Conservation (phyloP, 2,329 filamentous ascomycete species). For the Nothophoma quercina region DNA sequence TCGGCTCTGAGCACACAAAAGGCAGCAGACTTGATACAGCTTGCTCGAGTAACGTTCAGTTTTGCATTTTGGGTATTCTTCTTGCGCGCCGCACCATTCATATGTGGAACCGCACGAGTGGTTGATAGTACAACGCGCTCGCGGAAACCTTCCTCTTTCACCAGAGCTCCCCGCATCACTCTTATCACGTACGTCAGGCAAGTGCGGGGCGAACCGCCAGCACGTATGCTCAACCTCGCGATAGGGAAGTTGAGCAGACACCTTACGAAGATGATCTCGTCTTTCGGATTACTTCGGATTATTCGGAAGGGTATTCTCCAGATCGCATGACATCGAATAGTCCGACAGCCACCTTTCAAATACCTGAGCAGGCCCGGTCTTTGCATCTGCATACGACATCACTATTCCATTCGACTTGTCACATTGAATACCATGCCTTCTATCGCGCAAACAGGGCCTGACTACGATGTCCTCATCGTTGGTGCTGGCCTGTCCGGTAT, state of each 20-base stretch:
- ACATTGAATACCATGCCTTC: conserved; percentile 1
- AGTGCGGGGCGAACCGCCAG: not conserved
- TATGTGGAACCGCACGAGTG: not conserved
- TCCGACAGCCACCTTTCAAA: not conserved
- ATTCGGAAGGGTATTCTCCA: not conserved
- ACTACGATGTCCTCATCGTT: conserved; percentile 32
- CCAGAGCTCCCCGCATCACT: not conserved
- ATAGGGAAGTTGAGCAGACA: not conserved
- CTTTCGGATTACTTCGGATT: not conserved
- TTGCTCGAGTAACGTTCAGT: no score
- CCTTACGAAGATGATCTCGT: not conserved
- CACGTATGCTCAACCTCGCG: not conserved
- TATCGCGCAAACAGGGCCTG: not conserved
- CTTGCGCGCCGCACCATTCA: not conserved
- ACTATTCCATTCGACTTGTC: not conserved
- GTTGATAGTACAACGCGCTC: not conserved
- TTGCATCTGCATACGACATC: not conserved
- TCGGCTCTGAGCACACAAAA: no score
- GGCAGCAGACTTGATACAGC: no score
- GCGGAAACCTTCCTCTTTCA: conserved; percentile 11
- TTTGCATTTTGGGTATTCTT: no score
- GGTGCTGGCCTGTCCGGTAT: conserved; percentile 46
- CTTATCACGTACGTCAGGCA: conserved; percentile 2
- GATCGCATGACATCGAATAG: not conserved
- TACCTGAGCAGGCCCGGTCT: not conserved